Evolutionary conservation across 148 eudicot genomes (phyloP).

Genomic region (Spergularia marina): DNA sequence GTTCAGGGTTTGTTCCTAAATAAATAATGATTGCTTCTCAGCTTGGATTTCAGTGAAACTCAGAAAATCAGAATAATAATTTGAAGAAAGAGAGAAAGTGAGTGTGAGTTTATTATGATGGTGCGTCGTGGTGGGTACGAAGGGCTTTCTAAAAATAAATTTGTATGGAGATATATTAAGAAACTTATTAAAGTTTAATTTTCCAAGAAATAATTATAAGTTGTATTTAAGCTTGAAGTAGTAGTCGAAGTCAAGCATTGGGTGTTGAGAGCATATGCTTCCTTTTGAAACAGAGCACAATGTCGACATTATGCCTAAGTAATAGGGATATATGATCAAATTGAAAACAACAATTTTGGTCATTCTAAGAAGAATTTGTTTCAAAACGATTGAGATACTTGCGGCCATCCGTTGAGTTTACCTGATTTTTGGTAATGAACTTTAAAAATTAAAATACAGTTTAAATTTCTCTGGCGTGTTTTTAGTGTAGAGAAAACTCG

Average conservation of each 20-base stretch:
- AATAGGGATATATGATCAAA: conserved; percentile 18
- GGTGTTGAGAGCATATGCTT: conserved; percentile 5
- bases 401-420: too few relatives aligned
- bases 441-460: too few relatives aligned
- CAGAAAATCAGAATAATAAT: not conserved
- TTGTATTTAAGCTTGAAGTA: too few relatives aligned
- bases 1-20: conserved; percentile 18
- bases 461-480: too few relatives aligned
- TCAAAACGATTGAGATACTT: too few relatives aligned
- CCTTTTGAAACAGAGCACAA: conserved; percentile 26
- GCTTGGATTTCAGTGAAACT: conserved; percentile 26
- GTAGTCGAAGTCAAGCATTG: not conserved
- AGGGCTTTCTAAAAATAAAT: not conserved
- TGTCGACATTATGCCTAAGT: conserved; percentile 33
- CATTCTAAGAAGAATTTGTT: too few relatives aligned
- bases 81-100: too few relatives aligned
- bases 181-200: too few relatives aligned
- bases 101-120: conserved; percentile 1
- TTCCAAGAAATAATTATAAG: too few relatives aligned
- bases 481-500: too few relatives aligned
- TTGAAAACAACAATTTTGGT: not conserved
- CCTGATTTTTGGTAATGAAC: too few relatives aligned
- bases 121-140: conserved; percentile 27
- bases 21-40: conserved; percentile 7
- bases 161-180: too few relatives aligned